Evolutionary conservation across 2,329 filamentous ascomycete species (phyloP).

Genomic region (Colletotrichum trifolii): DNA sequence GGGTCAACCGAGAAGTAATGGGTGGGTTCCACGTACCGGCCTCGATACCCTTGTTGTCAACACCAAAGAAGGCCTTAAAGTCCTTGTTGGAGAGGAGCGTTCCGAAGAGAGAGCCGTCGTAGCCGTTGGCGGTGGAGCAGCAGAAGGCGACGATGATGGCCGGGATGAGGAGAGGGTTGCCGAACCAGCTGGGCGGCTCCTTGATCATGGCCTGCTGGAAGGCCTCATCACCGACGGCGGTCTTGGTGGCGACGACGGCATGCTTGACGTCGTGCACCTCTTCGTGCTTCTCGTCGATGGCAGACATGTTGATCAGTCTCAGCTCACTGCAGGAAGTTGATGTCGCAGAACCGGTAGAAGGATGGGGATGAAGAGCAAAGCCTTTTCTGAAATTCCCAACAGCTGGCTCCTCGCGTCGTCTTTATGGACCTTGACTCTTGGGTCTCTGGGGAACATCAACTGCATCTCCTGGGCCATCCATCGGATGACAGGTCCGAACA

Average conservation of each 20-base stretch:
- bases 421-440: no score
- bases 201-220: conserved; percentile 45
- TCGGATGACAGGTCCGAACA: no score
- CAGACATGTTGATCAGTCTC: no score
- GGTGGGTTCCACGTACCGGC: conserved; percentile 49
- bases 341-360: no score
- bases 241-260: conserved; percentile 23
- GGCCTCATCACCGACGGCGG: conserved; percentile 10
- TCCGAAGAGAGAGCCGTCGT: conserved; percentile 63
- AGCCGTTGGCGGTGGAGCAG: conserved; percentile 45
- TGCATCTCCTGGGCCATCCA: no score
- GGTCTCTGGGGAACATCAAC: no score
- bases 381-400: no score
- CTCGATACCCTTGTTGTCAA: conserved; percentile 61
- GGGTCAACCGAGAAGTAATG: background rate
- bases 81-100: conserved; percentile 63
- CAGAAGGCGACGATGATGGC: conserved; percentile 43
- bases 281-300: conserved; percentile 8
- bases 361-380: no score
- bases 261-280: conserved; percentile 4
- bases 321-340: no score
- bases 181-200: conserved; percentile 41
- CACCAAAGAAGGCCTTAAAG: conserved; percentile 61
- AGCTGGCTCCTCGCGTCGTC: no score
- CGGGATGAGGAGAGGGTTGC: conserved; percentile 38